phyloP scores from a whole-genome alignment of 1,139 yeast genomes.

The Saccharomycopsis crataegensis region DNA sequence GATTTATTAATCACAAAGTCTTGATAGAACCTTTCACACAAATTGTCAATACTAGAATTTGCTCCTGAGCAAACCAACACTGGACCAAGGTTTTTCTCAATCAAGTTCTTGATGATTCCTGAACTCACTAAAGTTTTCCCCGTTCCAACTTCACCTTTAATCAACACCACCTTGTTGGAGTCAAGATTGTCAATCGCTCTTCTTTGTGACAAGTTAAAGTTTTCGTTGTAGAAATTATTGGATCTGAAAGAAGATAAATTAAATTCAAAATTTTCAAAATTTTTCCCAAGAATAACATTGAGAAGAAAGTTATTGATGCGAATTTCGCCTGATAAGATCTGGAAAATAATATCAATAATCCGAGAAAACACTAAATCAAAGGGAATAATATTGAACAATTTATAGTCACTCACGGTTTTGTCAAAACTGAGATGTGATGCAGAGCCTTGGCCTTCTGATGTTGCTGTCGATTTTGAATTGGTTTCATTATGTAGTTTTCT shows the following conservation, averaged over 20 bases:
- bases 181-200: constrained; percentile 19
- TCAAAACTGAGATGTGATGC: neutral
- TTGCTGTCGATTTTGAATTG: neutral
- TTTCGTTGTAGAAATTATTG: constrained; percentile 7
- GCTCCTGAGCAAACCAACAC: constrained; percentile 20
- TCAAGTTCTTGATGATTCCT: constrained; percentile 15
- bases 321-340: constrained; percentile 7
- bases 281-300: constrained; percentile 19
- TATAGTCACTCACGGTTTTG: constrained; percentile 2
- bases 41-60: constrained; percentile 17
- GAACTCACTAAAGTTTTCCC: constrained; percentile 18
- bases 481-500: neutral
- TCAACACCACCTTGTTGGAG: constrained; percentile 13
- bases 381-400: constrained; percentile 12
- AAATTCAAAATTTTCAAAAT: constrained; percentile 21
- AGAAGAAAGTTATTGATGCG: constrained; percentile 12
- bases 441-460: no score
- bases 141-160: constrained; percentile 19
- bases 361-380: constrained; percentile 17
- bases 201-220: constrained; percentile 18
- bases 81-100: constrained; percentile 16
- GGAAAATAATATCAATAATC: constrained; percentile 10
- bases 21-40: constrained; percentile 14
- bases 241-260: constrained; percentile 12
- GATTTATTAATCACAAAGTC: constrained; percentile 1